A percentile compares a stretch with the other conserved stretches of the same genome.
Evolutionary conservation across 129 eudicot genomes (phyloP).

Genomic region (Erigeron canadensis): DNA sequence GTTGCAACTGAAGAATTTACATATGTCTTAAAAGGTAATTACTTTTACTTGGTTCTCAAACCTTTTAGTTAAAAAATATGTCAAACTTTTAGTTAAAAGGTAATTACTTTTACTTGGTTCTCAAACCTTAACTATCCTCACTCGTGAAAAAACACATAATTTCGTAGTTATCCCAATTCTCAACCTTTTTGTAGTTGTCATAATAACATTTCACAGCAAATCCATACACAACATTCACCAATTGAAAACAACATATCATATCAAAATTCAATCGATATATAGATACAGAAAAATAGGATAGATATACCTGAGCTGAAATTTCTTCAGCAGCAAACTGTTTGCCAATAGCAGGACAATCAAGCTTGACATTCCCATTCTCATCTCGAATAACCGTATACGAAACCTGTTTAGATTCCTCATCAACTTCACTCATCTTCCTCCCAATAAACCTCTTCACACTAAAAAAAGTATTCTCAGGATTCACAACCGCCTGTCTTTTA

Average conservation of each 20-base stretch:
- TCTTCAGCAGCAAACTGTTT: slow-evolving; percentile 95
- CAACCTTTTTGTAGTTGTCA: no score
- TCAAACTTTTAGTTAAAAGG: no score
- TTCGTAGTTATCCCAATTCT: no score
- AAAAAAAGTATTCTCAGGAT: slow-evolving; percentile 86
- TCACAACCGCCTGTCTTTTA: slow-evolving; percentile 93
- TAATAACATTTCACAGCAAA: background rate
- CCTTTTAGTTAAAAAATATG: no score
- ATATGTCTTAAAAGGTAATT: no score
- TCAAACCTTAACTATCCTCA: no score
- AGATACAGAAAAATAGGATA: background rate
- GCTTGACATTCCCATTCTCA: slow-evolving; percentile 93
- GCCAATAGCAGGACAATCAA: slow-evolving; percentile 94
- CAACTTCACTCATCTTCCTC: slow-evolving; percentile 95
- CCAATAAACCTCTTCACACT: slow-evolving; percentile 95
- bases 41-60: no score
- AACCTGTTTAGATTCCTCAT: slow-evolving; percentile 90
- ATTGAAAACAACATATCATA: background rate
- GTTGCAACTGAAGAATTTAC: no score
- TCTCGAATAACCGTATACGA: slow-evolving; percentile 82
- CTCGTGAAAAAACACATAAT: no score
- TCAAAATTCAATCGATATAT: background rate
- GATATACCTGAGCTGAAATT: slow-evolving; percentile 53
- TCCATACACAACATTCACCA: background rate
- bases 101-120: no score